phyloP scores from a whole-genome alignment of 2,329 filamentous ascomycete genomes.

The Colletotrichum navitas region DNA sequence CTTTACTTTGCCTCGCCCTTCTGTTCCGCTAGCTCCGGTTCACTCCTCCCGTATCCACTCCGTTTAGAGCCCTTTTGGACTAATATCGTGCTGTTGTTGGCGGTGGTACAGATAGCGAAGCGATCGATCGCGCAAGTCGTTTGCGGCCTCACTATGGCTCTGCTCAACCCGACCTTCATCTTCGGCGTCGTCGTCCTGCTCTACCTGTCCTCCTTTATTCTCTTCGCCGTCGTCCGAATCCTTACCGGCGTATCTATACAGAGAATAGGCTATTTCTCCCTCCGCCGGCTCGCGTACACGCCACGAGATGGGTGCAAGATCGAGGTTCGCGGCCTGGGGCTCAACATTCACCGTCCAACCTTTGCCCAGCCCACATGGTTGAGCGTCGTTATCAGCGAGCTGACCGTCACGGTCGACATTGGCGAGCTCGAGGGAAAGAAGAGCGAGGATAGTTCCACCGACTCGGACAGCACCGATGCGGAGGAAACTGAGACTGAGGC shows the following conservation, averaged over 20 bases:
- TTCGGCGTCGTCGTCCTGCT: conserved; percentile 86
- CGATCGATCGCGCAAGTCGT: conserved; percentile 26
- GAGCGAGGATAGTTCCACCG: conserved; percentile 49
- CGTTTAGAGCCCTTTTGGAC: conserved; percentile 14
- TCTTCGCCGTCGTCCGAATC: conserved; percentile 93
- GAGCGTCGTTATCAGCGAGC: conserved; percentile 87
- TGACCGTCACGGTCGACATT: conserved; percentile 86
- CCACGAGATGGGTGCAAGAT: conserved; percentile 90
- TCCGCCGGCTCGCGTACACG: conserved; percentile 91
- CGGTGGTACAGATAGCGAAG: conserved; percentile 36
- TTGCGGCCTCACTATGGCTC: conserved; percentile 65
- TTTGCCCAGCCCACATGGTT: conserved; percentile 98
- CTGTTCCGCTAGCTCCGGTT: conserved; percentile 3
- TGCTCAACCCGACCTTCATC: conserved; percentile 82
- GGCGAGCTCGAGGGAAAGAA: conserved; percentile 70
- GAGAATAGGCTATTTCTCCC: conserved; percentile 90
- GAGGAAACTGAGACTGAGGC: conserved; percentile 39
- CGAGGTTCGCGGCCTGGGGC: conserved; percentile 88
- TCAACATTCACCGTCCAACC: conserved; percentile 91
- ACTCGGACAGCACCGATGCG: conserved; percentile 46
- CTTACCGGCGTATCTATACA: conserved; percentile 96
- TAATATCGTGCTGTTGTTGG: conserved; percentile 17
- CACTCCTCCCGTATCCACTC: conserved; percentile 9
- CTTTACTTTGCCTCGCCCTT: neutral
- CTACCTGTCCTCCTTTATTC: conserved; percentile 91